Base-by-base conservation (phyloP, 2,329 filamentous ascomycete species). In the Hymenoscyphus occultus region DNA sequence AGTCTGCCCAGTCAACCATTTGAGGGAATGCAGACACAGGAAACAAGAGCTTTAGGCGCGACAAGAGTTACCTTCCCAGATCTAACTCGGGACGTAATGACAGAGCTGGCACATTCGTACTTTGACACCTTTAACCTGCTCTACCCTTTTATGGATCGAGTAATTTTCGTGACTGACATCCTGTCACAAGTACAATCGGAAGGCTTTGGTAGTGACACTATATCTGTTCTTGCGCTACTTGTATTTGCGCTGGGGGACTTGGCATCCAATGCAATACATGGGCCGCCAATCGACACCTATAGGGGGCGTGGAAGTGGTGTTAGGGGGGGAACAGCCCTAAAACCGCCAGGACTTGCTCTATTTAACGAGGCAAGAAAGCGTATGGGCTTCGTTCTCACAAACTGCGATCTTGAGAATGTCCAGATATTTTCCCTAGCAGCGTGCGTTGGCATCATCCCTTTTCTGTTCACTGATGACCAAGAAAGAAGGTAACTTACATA, bases 321-420 rank as follows among this genome's bases (percentile, higher is more conserved):
- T 31, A 80, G 81, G 51, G 84, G 84, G 13, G 83, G 84, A 0
- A 79, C 80, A 1, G 69, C 74, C 2, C 77, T 79, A 14, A 77
- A 77, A 19, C 85, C 85, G 1, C 86, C 86, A 0, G 86, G 86
- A 0, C 72, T 88, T 2, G 79, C 79, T 0, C 79, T 86, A 42
- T 88, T 88, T 75, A 88, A 88, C 67, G 86, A 88, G 73, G 86
- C 85, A 16, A 79, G 86, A 60, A 81, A 80, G 65, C 78, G 84
- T n/a, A 79, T 87, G 71, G 86, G 86, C 0, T 87, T 86, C 71
- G 78, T 82, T 10, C 71, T 83, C 62, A 82, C 82, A 1, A 81
- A 84, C 31, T 84, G 80, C 70, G 84, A 80, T 60, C 73, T 88
- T 32, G 84, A 87, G 69, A 86, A 83, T 65, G 79, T 87, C 7